Base-by-base conservation (phyloP, 2,329 filamentous ascomycete genomes). In the Podosphaera aphanis region DNA sequence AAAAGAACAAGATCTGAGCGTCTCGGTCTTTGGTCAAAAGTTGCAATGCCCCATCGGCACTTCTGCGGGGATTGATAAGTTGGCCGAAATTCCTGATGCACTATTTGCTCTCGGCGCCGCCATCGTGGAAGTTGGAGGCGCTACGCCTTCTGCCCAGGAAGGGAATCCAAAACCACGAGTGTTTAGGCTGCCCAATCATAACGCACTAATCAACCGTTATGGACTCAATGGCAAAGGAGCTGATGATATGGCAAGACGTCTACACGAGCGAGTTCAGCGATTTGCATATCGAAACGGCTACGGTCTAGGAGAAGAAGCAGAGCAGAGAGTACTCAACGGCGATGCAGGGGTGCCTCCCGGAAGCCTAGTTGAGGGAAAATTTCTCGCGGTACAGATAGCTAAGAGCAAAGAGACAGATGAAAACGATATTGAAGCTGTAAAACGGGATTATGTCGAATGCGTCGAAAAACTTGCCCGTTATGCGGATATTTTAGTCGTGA, bases 331-430 rank as follows among this genome's bases (percentile, higher is more conserved):
- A 1, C 66, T 95, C 33, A 70, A 90, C 53, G 85, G 84, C 19
- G 72, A 77, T 47, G 81, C 77, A 56, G 73, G 63, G 33, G 83
- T 93, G 0, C 83, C 84, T 0, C 78, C 85, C 0, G 83, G 90
- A n/a, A 83, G 81, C 61, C 65, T 98, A 54, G 64, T 67, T 13
- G 66, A 75, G 0, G 88, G 86, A 13, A 75, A 79, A 48, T 68
- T 98, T 49, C 69, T 98, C 48, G 79, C 83, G 15, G 85, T 98
- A 16, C 90, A 98, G 64, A 75, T 95, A 37, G 86, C 88, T 44
- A 98, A 98, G 74, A 95, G 95, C 66, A 95, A 94, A 67, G 69
- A 74, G 41, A 98, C 90, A 0, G 76, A 84, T 18, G 86, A 92
- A 58, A 69, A 70, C 42, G 83, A 95, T 58, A 79, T 93, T 49